These are phyloP conservation scores for Suillus hirtellus DNA, from an alignment of 768 basidiomycete genomes.

Conservation along the genomic window DNA sequence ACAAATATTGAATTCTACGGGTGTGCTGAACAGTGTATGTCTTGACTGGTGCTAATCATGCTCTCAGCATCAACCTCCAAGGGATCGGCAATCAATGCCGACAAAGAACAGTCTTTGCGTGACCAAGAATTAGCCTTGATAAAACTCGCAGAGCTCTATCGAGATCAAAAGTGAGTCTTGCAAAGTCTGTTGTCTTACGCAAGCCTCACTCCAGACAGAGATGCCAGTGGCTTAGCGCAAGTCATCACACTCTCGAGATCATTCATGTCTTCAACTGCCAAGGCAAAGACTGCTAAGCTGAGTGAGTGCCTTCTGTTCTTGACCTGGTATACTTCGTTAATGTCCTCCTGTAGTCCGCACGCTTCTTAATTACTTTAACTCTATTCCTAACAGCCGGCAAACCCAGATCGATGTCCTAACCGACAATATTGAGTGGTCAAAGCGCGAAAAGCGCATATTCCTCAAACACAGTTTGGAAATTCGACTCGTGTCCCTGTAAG, in stretches of 20 bases:
- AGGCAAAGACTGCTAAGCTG: constrained; percentile 96
- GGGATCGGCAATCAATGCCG: constrained; percentile 34
- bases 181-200: neutral
- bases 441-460: constrained; percentile 90
- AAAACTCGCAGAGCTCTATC: constrained; percentile 83
- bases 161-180: constrained; percentile 72
- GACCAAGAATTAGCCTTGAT: constrained; percentile 86
- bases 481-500: constrained; percentile 74
- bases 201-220: constrained; percentile 44
- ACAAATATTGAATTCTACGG: constrained; percentile 53
- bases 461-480: constrained; percentile 93
- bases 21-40: constrained; percentile 22
- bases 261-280: constrained; percentile 93
- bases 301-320: constrained; percentile 44
- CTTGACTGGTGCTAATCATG: neutral
- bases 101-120: constrained; percentile 59
- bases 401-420: constrained; percentile 83
- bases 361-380: constrained; percentile 84
- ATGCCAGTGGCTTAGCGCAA: constrained; percentile 81
- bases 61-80: constrained; percentile 34
- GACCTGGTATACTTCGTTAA: neutral
- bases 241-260: constrained; percentile 81
- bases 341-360: constrained; percentile 68
- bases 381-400: constrained; percentile 72
- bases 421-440: constrained; percentile 93